Conservation (phyloP, 148 eudicot genomes). For the Camellia sinensis region DNA sequence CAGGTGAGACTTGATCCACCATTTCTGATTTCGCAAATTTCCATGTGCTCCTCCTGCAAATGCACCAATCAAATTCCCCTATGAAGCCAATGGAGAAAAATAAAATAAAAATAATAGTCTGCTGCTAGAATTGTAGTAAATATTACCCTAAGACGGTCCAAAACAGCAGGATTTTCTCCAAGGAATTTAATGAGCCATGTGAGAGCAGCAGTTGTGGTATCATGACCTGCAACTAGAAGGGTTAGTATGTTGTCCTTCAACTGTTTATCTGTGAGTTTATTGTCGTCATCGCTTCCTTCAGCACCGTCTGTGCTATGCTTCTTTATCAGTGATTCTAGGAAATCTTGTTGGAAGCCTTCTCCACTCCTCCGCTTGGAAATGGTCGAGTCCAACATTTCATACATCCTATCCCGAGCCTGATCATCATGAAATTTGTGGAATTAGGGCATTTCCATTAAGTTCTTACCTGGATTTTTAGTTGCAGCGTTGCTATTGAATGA, state of each 20-base stretch:
- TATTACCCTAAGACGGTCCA: conserved; percentile 35
- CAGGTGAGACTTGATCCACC: conserved; percentile 38
- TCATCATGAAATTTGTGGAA: not conserved
- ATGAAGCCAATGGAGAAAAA: not conserved
- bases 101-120: not conserved
- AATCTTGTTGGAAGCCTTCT: conserved; percentile 37
- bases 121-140: not conserved
- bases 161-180: conserved; percentile 41
- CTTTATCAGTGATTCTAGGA: conserved; percentile 35
- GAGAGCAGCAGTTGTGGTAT: conserved; percentile 47
- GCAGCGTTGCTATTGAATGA: not conserved
- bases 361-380: conserved; percentile 37
- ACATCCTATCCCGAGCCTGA: conserved; percentile 50
- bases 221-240: conserved; percentile 46
- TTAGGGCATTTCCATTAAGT: not conserved
- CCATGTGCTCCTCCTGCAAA: conserved; percentile 43
- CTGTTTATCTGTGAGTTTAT: conserved; percentile 41
- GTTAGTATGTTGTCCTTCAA: conserved; percentile 49
- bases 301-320: conserved; percentile 31
- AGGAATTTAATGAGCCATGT: conserved; percentile 48
- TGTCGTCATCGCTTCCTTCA: conserved; percentile 25
- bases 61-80: not conserved
- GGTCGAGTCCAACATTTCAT: conserved; percentile 38
- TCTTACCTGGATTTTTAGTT: not conserved
- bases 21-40: conserved; percentile 26